Evolutionary conservation across 2,329 filamentous ascomycete genomes (phyloP), one percentile per base, ranked within the genome.

Genomic region (Stylonectria norvegica): DNA sequence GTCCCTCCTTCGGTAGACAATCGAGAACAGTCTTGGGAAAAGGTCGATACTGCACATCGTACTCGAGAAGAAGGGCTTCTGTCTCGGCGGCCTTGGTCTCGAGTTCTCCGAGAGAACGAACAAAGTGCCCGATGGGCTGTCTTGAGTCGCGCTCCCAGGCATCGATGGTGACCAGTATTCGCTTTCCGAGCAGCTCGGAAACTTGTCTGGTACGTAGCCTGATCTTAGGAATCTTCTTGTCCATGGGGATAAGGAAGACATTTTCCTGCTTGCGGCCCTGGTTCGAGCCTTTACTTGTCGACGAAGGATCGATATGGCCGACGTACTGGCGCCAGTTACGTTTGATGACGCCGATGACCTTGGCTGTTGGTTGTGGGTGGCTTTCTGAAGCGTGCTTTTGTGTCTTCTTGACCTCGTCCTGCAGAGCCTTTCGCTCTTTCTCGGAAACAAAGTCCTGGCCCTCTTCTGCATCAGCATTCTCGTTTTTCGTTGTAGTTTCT

Each of bases 301-400:
- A 94, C 9, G 86, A 87, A 36, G 85, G 83, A 60, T 98, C 93
- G 41, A 98, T 85, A 60, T 96, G 90, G 2, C 93, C 93, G 47
- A 98, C 93, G 55, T 96, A 97, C 65, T 97, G 94, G 45, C 93
- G 79, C 93, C 93, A 98, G 64, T 97, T 97, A 37, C 93, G 81
- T 68, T 95, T 96, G 61, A 95, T 80, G 17, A 97, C 76, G 34
- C 93, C 93, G 5, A 97, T 89, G 10, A 98, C 86, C 60, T 79
- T 87, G 18, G 91, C 93, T 5, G 93, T 97, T 5, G 93, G 93
- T 56, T 96, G 89, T 3, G 88, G 81, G 35, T 81, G 80, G 31
- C 83, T 84, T 64, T 96, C 89, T 1, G 78, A 76, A 38, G 72
- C 80, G 58, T 85, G 83, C 37, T 81, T 85, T 55, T 97, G 91